Conservation (phyloP, 345 rosid genomes). For the Laguncularia racemosa region DNA sequence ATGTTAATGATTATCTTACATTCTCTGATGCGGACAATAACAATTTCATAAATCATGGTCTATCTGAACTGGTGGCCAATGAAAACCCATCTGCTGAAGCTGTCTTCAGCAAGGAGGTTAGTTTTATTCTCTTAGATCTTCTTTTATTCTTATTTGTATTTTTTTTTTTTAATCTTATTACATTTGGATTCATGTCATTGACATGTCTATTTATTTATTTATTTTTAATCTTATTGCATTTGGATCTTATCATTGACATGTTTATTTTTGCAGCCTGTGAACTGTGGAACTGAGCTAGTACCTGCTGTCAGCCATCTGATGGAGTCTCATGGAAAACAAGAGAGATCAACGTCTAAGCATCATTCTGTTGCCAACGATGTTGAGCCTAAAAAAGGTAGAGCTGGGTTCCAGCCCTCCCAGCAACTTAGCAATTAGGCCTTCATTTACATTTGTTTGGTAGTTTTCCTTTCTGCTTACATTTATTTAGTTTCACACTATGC, state of each 20-base stretch:
- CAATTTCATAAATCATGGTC: constrained; percentile 37
- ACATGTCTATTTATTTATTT: too few species aligned
- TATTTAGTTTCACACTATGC: constrained; percentile 3
- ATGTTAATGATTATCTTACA: constrained; percentile 55
- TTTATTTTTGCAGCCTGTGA: constrained; percentile 20
- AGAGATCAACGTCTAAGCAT: background rate
- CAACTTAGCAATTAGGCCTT: too few species aligned
- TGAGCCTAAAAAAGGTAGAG: too few species aligned
- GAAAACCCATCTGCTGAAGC: constrained; percentile 22
- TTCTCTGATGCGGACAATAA: constrained; percentile 48
- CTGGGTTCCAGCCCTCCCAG: too few species aligned
- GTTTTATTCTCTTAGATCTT: constrained; percentile 11
- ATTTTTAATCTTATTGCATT: too few species aligned
- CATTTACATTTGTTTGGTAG: too few species aligned
- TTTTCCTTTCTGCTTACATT: too few species aligned
- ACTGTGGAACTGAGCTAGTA: constrained; percentile 19
- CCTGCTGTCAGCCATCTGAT: background rate
- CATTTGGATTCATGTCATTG: too few species aligned
- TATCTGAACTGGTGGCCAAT: constrained; percentile 32
- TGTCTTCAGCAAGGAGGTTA: constrained; percentile 21
- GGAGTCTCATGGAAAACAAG: background rate
- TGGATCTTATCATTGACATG: too few species aligned
- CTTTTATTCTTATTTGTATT: background rate
- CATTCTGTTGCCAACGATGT: too few species aligned
- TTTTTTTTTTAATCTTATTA: too few species aligned